These are phyloP conservation scores for Tylopilus balloui DNA, from an alignment of 768 basidiomycete species.

Conservation along the genomic window DNA sequence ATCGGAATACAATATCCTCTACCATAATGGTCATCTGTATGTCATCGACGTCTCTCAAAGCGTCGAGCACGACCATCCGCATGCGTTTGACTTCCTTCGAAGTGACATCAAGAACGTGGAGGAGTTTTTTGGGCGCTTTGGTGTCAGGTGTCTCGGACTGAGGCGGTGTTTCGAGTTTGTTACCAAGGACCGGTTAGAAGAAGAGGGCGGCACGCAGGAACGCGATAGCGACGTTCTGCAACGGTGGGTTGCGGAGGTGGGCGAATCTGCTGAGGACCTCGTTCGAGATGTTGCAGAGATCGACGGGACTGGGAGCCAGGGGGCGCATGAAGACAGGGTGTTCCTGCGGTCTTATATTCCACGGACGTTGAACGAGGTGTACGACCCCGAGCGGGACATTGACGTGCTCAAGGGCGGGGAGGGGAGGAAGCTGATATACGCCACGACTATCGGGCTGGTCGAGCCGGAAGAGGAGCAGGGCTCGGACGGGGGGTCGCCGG, in stretches of 20 bases:
- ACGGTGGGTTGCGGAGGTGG: constrained; percentile 45
- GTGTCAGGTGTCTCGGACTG: constrained; percentile 73
- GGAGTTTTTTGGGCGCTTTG: constrained; percentile 81
- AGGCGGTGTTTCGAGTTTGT: constrained; percentile 87
- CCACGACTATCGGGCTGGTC: constrained; percentile 79
- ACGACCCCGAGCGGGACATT: constrained; percentile 91
- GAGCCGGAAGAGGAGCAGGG: constrained; percentile 28
- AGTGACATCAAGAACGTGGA: constrained; percentile 90
- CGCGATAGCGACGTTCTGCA: constrained; percentile 32
- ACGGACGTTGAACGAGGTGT: constrained; percentile 85
- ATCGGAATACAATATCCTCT: constrained; percentile 97
- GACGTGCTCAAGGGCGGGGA: constrained; percentile 68
- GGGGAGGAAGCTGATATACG: constrained; percentile 76
- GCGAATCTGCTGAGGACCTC: constrained; percentile 17
- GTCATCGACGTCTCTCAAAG: constrained; percentile 99
- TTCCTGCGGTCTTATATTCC: constrained; percentile 94
- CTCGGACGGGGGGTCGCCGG: constrained; percentile 9
- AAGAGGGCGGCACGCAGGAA: constrained; percentile 25
- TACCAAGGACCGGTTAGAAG: constrained; percentile 49
- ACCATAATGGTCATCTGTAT: constrained; percentile 73
- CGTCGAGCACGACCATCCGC: constrained; percentile 96
- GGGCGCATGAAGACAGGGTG: constrained; percentile 77
- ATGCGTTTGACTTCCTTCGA: constrained; percentile 93
- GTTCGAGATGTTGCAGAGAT: constrained; percentile 4
- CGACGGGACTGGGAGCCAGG: constrained; percentile 10